Evolutionary conservation across 345 rosid genomes (phyloP).

Genomic region (Diplotaxis tenuifolia): DNA sequence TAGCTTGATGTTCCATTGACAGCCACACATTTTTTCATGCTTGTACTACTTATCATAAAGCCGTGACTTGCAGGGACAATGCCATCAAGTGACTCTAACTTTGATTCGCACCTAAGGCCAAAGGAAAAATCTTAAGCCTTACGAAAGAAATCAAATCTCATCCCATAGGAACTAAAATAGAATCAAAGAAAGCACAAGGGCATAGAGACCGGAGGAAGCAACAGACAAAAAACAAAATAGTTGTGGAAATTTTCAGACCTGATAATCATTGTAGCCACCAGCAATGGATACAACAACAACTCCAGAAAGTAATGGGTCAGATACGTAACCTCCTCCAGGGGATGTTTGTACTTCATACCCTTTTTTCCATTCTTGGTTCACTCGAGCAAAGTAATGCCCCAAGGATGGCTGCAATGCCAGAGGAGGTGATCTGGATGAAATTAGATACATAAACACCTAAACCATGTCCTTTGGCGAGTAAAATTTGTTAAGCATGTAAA

Average conservation of each 20-base stretch:
- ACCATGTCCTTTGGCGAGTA: slow-evolving; percentile 15
- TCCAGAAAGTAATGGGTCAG: slow-evolving; percentile 67
- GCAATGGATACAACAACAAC: slow-evolving; percentile 79
- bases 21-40: slow-evolving; percentile 95
- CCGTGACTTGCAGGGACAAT: slow-evolving; percentile 94
- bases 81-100: slow-evolving; percentile 77
- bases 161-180: background rate
- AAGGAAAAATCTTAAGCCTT: slow-evolving; percentile 7
- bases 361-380: slow-evolving; percentile 81
- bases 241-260: slow-evolving; percentile 46
- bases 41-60: slow-evolving; percentile 81
- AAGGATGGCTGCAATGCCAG: slow-evolving; percentile 94
- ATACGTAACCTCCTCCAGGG: slow-evolving; percentile 46
- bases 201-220: slow-evolving; percentile 8
- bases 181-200: background rate
- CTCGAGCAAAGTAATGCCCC: slow-evolving; percentile 70
- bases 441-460: slow-evolving; percentile 29
- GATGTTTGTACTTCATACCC: slow-evolving; percentile 65
- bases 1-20: slow-evolving; percentile 98
- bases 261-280: slow-evolving; percentile 89
- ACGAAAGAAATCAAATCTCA: background rate
- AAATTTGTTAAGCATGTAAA: slow-evolving; percentile 26
- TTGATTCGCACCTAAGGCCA: slow-evolving; percentile 72
- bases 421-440: slow-evolving; percentile 87
- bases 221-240: background rate